phyloP scores from a whole-genome alignment of 2,329 filamentous ascomycete species.

The Endothia cerciana region DNA sequence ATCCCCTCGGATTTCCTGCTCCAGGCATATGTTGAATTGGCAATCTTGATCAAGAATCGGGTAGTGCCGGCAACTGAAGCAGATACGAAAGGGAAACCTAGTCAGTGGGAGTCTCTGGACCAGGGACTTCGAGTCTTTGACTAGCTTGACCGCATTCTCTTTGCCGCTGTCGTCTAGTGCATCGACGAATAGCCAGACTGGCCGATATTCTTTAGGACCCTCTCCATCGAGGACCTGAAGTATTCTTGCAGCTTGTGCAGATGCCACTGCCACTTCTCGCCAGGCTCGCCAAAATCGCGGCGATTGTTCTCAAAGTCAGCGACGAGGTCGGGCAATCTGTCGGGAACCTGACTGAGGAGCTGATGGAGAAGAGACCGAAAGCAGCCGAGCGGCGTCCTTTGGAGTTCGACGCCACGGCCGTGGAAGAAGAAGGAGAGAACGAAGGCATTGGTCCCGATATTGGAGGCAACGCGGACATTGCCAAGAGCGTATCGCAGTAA shows the following conservation, averaged over 20 bases:
- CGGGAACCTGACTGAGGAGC: slow-evolving; percentile 35
- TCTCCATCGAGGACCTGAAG: slow-evolving; percentile 32
- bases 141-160: slow-evolving; percentile 31
- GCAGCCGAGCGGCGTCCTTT: slow-evolving; percentile 40
- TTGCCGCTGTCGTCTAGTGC: slow-evolving; percentile 42
- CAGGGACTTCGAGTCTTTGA: slow-evolving; percentile 32
- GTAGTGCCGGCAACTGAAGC: slow-evolving; percentile 40
- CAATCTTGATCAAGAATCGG: slow-evolving; percentile 34
- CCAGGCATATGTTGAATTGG: slow-evolving; percentile 36
- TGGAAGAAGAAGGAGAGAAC: slow-evolving; percentile 44
- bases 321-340: slow-evolving; percentile 31
- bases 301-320: slow-evolving; percentile 24
- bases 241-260: slow-evolving; percentile 30
- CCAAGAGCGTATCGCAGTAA: slow-evolving; percentile 39
- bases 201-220: slow-evolving; percentile 29
- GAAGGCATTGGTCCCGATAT: neutral
- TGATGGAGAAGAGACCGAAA: slow-evolving; percentile 42
- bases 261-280: slow-evolving; percentile 37
- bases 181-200: slow-evolving; percentile 40
- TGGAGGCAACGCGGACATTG: neutral
- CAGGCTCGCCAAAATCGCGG: slow-evolving; percentile 24
- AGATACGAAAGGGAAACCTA: slow-evolving; percentile 33
- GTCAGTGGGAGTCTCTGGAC: slow-evolving; percentile 30
- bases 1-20: slow-evolving; percentile 38
- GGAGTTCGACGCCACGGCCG: slow-evolving; percentile 37